Percentiles rank a stretch among this genome's conserved stretches.
Evolutionary conservation across 768 basidiomycete genomes (phyloP).

Genomic region (Thelephora aurantiotincta): DNA sequence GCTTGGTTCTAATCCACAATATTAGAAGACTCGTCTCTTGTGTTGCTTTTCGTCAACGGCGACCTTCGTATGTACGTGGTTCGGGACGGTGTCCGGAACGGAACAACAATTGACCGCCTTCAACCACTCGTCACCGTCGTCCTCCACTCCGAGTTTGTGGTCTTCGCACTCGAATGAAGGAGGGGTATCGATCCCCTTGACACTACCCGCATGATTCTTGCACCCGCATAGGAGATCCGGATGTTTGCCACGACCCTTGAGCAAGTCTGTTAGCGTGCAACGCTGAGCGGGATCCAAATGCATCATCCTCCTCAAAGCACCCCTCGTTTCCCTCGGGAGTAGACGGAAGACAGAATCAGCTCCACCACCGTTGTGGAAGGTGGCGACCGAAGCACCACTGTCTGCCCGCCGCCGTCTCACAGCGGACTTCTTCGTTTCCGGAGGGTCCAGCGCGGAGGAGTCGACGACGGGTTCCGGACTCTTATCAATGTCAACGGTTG

Average conservation of each 20-base stretch:
- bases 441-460: neutral
- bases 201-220: conserved; percentile 15
- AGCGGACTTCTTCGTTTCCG: too few relatives aligned
- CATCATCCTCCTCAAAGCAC: conserved; percentile 87
- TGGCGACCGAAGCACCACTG: conserved; percentile 31
- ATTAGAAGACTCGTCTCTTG: conserved; percentile 65
- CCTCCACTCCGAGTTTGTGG: conserved; percentile 56
- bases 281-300: conserved; percentile 78
- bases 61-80: conserved; percentile 65
- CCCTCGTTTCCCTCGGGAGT: conserved; percentile 83
- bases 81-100: conserved; percentile 23
- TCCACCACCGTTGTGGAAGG: conserved; percentile 53
- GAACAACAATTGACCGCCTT: conserved; percentile 61
- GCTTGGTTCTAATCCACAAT: neutral
- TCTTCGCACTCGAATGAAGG: conserved; percentile 34
- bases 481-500: neutral
- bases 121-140: conserved; percentile 85
- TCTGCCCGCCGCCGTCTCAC: conserved; percentile 15
- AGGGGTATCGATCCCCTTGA: conserved; percentile 24
- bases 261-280: conserved; percentile 84
- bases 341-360: conserved; percentile 95
- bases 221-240: conserved; percentile 75
- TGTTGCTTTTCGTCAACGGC: conserved; percentile 55
- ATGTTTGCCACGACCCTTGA: conserved; percentile 68
- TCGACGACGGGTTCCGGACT: neutral